A percentile compares a stretch with the other conserved stretches of the same genome.
phyloP scores from a whole-genome alignment of 2,329 filamentous ascomycete genomes.

The Penicillium vulpinum region DNA sequence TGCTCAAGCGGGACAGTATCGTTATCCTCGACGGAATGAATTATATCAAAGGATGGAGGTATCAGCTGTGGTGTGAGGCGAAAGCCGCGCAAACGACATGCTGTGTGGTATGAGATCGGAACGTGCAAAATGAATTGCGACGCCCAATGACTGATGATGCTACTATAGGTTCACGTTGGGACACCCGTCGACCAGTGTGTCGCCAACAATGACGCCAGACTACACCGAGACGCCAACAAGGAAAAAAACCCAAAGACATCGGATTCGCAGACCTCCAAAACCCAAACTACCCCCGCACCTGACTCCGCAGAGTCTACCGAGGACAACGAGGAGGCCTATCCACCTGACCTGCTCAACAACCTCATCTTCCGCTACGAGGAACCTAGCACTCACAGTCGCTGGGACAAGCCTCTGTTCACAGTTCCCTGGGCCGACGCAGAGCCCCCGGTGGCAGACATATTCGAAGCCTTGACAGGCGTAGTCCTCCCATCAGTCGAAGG shows the following conservation, averaged over 20 bases:
- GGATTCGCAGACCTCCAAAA: not conserved
- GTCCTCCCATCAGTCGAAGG: slow-evolving; percentile 27
- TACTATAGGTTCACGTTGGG: slow-evolving; percentile 57
- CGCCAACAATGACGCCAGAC: slow-evolving; percentile 51
- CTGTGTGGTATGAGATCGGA: slow-evolving; percentile 55
- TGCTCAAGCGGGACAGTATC: slow-evolving; percentile 57
- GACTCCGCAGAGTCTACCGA: slow-evolving; percentile 4
- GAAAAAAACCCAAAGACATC: not conserved
- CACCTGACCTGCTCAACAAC: slow-evolving; percentile 60
- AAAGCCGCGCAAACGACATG: slow-evolving; percentile 63
- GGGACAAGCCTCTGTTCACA: slow-evolving; percentile 67
- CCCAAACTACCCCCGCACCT: not conserved
- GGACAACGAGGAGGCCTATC: slow-evolving; percentile 46
- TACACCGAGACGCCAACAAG: slow-evolving; percentile 22
- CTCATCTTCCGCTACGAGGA: slow-evolving; percentile 67
- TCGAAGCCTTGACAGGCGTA: slow-evolving; percentile 55
- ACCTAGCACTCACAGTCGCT: slow-evolving; percentile 64
- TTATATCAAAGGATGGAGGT: slow-evolving; percentile 68
- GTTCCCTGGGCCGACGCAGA: slow-evolving; percentile 57
- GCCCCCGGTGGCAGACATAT: slow-evolving; percentile 61
- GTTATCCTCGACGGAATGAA: slow-evolving; percentile 66
- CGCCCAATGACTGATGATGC: not conserved
- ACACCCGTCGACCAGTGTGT: slow-evolving; percentile 57
- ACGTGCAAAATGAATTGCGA: not conserved
- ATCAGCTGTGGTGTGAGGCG: slow-evolving; percentile 67